A percentile compares a stretch with the other conserved stretches of the same genome.
phyloP scores from a whole-genome alignment of 192 early-diverging fungal species.

The Podila horticola region DNA sequence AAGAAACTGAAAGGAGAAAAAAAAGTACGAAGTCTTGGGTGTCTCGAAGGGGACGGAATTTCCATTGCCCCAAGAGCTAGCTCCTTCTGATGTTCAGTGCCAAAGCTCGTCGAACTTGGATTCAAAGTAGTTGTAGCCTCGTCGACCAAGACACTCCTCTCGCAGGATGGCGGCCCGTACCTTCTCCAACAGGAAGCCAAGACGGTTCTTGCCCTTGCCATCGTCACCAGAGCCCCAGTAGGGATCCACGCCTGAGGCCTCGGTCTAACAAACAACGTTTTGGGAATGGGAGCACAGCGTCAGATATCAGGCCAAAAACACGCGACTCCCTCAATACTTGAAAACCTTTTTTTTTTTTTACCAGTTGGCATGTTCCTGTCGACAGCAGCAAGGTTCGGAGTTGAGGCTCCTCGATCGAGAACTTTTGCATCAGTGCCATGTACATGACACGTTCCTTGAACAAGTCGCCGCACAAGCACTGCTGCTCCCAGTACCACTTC shows the following conservation, averaged over 20 bases:
- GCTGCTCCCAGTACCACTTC: conserved; percentile 3
- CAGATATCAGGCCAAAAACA: neutral
- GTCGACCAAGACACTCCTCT: neutral
- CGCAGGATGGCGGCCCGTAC: neutral
- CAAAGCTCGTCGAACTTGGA: neutral
- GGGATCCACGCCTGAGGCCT: neutral
- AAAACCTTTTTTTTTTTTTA: neutral
- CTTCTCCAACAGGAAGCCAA: conserved; percentile 7
- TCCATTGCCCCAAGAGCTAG: too few species aligned
- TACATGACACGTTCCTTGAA: conserved; percentile 8
- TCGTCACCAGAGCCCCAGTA: conserved; percentile 3
- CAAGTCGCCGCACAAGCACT: neutral
- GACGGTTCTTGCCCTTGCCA: conserved; percentile 1
- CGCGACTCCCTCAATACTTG: neutral
- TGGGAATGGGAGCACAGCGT: neutral
- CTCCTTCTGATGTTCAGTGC: neutral
- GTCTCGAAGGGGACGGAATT: too few species aligned
- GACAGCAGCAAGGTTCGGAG: neutral
- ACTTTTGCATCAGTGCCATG: conserved; percentile 5
- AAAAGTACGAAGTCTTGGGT: too few species aligned
- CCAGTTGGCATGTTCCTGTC: conserved; percentile 10
- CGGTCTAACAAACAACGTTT: neutral
- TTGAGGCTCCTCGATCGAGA: neutral
- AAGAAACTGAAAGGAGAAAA: neutral
- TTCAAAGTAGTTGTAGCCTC: neutral